phyloP scores from a whole-genome alignment of 129 eudicot species.

The Mikania micrantha region DNA sequence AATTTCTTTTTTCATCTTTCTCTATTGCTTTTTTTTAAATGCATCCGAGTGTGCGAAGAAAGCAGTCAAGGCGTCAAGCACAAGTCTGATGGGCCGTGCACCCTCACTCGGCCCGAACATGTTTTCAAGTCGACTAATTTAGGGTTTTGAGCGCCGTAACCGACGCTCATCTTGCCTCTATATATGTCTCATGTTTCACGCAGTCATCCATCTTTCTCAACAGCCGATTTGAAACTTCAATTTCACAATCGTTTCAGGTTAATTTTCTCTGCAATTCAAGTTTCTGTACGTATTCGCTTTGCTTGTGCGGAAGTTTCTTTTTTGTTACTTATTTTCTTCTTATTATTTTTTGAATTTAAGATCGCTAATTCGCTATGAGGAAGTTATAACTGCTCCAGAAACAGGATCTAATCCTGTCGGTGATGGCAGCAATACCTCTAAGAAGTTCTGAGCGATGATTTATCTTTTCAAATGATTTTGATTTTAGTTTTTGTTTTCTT shows the following conservation, averaged over 20 bases:
- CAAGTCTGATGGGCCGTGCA: slow-evolving; percentile 11
- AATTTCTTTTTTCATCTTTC: too few species aligned
- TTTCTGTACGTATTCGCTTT: too few species aligned
- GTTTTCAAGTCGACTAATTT: background rate
- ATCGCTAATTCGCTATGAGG: slow-evolving; percentile 18
- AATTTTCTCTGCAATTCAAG: too few species aligned
- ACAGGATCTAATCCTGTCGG: slow-evolving; percentile 21
- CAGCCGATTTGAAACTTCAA: background rate
- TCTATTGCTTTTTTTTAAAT: too few species aligned
- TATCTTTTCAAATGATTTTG: background rate
- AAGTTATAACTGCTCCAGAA: slow-evolving; percentile 32
- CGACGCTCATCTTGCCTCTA: background rate
- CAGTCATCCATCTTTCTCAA: background rate
- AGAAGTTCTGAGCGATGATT: slow-evolving; percentile 73
- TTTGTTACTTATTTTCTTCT: background rate
- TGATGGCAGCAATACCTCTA: slow-evolving; percentile 73
- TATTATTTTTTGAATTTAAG: background rate
- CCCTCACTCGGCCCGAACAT: slow-evolving; percentile 11
- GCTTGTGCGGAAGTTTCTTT: too few species aligned
- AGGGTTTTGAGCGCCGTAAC: slow-evolving; percentile 22
- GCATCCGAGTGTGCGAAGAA: too few species aligned
- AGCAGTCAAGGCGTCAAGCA: too few species aligned
- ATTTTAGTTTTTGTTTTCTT: background rate
- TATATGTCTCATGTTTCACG: slow-evolving; percentile 8
- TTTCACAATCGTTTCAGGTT: background rate